These are phyloP conservation scores for Agastache rugosa DNA, from an alignment of 257 asterid species.

Conservation along the genomic window DNA sequence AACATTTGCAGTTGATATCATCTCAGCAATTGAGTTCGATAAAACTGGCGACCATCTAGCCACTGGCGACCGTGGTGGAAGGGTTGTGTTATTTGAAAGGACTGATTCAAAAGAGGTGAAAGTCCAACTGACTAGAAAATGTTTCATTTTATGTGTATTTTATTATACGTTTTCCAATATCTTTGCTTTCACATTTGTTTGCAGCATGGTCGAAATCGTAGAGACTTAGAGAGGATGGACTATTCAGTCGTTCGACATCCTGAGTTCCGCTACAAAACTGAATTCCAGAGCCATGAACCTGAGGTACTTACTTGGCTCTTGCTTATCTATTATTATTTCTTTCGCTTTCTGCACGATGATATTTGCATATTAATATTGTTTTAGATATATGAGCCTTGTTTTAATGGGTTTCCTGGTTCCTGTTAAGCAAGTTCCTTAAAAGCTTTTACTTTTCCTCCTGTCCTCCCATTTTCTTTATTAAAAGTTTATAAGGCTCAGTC, in stretches of 20 bases:
- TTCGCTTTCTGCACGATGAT: slow-evolving; percentile 1
- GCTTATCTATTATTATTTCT: slow-evolving; percentile 20
- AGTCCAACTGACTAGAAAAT: slow-evolving; percentile 29
- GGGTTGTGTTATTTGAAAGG: slow-evolving; percentile 88
- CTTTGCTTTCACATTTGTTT: slow-evolving; percentile 28
- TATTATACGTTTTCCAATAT: slow-evolving; percentile 21
- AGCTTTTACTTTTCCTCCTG: slow-evolving; percentile 2
- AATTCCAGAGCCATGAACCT: slow-evolving; percentile 95
- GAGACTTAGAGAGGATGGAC: slow-evolving; percentile 80
- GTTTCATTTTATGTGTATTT: slow-evolving; percentile 29
- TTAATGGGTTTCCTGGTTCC: neutral
- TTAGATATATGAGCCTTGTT: slow-evolving; percentile 17
- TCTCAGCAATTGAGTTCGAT: slow-evolving; percentile 83
- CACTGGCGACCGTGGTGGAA: slow-evolving; percentile 94
- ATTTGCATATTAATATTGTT: slow-evolving; percentile 9
- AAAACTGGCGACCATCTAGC: slow-evolving; percentile 84
- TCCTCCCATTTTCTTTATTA: slow-evolving; percentile 7
- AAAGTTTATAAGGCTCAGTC: slow-evolving; percentile 26
- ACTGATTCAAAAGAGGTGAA: slow-evolving; percentile 72
- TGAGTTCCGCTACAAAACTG: slow-evolving; percentile 87
- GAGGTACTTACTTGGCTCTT: slow-evolving; percentile 58
- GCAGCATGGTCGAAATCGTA: slow-evolving; percentile 66
- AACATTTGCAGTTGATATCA: slow-evolving; percentile 75
- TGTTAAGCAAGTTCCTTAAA: slow-evolving; percentile 26
- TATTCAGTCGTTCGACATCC: slow-evolving; percentile 68